Base-by-base conservation (phyloP, 176 grass and related monocot species). In the Oryza longistaminata region DNA sequence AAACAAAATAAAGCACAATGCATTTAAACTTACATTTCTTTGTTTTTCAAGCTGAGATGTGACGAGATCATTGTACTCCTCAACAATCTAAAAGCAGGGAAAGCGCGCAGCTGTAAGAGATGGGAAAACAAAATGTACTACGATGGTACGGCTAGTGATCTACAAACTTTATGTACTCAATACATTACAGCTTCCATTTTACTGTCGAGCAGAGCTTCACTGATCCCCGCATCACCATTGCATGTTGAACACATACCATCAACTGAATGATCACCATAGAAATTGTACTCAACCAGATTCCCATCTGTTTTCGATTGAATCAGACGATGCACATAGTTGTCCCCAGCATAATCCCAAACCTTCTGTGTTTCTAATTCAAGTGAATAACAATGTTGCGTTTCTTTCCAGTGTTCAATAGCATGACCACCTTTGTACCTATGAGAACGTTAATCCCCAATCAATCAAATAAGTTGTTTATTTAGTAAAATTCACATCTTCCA, bases 251-350 rank as follows among this genome's bases (percentile, higher is more conserved):
- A 87, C 0, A 69, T 75, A 27, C 83, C 81, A 71, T 95, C 88
- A 75, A 74, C 68, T 81, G 33, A 40, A 35, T 92, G 84, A 31
- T 25, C 64, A 85, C 88, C 88, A 85, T 90, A 79, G 37, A 65
- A 86, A 73, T 92, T 94, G 85, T 94, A 90, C 88, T 98, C 93
- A 83, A 98, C 91, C 74, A 88, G 75, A 79, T 94, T 93, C 42
- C 93, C 91, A 85, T 95, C 93, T 68, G 91, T 95, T 98, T 98
- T 98, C 15, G 96, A 98, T 65, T 98, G 96, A 81, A 98, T 98
- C 86, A 98, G 70, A 29, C 93, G 83, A 87, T 98, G 93, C 29
- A 95, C 93, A 88, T 95, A 98, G 80, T 98, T 98, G 79, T 98
- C 93, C 50, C 96, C 96, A 84, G 89, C 93, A 92, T 98, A 98